phyloP scores from a whole-genome alignment of 306 rosid species.

The Rosa lucieae region DNA sequence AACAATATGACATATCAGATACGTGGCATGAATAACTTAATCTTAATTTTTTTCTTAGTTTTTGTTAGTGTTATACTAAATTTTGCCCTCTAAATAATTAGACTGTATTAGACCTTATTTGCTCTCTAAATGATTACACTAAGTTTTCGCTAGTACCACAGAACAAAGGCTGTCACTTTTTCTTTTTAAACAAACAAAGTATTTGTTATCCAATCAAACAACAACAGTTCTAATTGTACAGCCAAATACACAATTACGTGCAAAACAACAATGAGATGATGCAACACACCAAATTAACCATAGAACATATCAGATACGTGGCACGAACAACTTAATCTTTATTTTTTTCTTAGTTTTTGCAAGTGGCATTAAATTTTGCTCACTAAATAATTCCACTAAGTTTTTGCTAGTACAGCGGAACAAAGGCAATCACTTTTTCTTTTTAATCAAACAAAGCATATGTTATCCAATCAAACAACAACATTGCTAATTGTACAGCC shows the following conservation, averaged over 20 bases:
- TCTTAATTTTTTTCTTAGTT: not conserved
- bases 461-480: not conserved
- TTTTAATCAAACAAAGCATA: not conserved
- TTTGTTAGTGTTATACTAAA: not conserved
- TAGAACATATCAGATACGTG: too few species aligned
- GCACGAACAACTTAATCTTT: too few species aligned
- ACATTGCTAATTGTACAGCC: not conserved
- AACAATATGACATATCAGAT: too few species aligned
- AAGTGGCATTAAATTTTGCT: not conserved
- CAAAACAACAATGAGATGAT: not conserved
- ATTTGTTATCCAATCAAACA: not conserved
- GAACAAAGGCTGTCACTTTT: conserved; percentile 30
- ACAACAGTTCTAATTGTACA: not conserved
- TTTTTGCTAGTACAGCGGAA: conserved; percentile 35
- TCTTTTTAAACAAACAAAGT: not conserved
- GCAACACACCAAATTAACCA: not conserved
- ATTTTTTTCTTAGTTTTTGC: not conserved
- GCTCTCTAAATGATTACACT: too few species aligned
- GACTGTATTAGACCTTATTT: too few species aligned
- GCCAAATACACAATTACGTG: not conserved
- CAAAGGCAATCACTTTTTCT: conserved; percentile 21
- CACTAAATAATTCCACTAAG: too few species aligned
- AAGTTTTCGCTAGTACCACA: conserved; percentile 26
- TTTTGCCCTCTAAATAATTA: not conserved
- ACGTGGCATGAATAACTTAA: too few species aligned